Conservation (phyloP, 345 rosid species). For the Pelargonium nanum region DNA sequence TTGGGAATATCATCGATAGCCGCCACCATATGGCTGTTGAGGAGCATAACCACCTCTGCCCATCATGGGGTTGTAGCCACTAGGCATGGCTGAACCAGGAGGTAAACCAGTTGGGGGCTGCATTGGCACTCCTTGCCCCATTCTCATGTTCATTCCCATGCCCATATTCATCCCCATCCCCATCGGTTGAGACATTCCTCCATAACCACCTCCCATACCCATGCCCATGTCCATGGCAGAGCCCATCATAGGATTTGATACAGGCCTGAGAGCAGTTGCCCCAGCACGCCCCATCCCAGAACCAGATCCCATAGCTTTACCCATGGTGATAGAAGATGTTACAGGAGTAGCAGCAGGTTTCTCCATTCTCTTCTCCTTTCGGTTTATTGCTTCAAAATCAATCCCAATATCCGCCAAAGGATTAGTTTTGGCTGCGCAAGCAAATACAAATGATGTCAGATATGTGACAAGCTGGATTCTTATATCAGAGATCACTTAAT, state of each 20-base stretch:
- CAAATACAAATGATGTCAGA: constrained; percentile 7
- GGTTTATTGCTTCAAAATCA: constrained; percentile 82
- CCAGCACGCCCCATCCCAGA: constrained; percentile 82
- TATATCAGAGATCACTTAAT: neutral
- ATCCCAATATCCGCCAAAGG: constrained; percentile 86
- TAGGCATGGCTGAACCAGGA: constrained; percentile 36
- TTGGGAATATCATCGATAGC: constrained; percentile 37
- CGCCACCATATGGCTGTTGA: constrained; percentile 61
- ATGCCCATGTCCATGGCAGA: constrained; percentile 49
- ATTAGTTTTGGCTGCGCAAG: constrained; percentile 69
- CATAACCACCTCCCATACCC: constrained; percentile 10
- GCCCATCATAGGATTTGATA: constrained; percentile 48
- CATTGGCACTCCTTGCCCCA: constrained; percentile 44
- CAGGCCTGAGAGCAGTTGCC: constrained; percentile 41
- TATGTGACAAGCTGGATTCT: neutral
- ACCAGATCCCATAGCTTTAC: constrained; percentile 98
- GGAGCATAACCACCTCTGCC: constrained; percentile 45
- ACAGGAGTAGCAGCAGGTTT: constrained; percentile 46
- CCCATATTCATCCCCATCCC: constrained; percentile 30
- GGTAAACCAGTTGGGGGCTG: constrained; percentile 41
- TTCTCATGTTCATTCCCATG: constrained; percentile 36
- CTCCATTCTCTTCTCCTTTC: constrained; percentile 84
- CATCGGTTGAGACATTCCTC: constrained; percentile 28
- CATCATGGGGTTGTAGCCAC: constrained; percentile 56
- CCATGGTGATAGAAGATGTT: constrained; percentile 76